Conservation (phyloP, 2,329 filamentous ascomycete genomes). For the Epicoccum nigrum region DNA sequence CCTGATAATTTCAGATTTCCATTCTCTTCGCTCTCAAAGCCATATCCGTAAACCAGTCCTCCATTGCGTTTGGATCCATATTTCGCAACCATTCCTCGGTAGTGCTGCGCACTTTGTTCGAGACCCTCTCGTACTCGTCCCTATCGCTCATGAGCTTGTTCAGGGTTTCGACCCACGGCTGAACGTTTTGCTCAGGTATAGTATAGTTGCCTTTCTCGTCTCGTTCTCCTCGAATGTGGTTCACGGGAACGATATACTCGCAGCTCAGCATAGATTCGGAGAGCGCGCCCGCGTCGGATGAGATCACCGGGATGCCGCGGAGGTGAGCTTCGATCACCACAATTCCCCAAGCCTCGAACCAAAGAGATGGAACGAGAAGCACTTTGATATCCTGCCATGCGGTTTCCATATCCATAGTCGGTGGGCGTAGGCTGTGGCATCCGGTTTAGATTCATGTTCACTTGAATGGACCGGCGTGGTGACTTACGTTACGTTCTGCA, state of each 20-base stretch:
- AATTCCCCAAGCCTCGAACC: conserved; percentile 12
- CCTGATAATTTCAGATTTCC: too few species aligned
- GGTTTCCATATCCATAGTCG: conserved; percentile 6
- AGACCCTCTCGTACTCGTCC: neutral
- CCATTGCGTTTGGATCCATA: neutral
- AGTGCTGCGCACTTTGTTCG: neutral
- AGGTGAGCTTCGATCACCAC: conserved; percentile 11
- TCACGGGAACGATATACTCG: neutral
- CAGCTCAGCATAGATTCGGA: conserved; percentile 10
- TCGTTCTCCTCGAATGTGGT: neutral
- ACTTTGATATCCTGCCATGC: conserved; percentile 12
- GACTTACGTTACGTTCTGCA: neutral
- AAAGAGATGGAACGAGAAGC: conserved; percentile 9
- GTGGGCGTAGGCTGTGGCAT: neutral
- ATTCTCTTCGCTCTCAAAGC: too few species aligned
- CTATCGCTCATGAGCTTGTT: neutral
- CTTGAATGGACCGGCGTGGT: neutral
- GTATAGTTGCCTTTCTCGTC: neutral
- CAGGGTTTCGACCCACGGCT: neutral
- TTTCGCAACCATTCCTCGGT: neutral
- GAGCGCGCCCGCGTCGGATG: conserved; percentile 5
- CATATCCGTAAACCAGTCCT: neutral
- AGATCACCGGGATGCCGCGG: conserved; percentile 10
- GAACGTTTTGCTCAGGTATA: neutral
- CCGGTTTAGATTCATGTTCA: neutral